Conservation (phyloP, 352 stramenopile genomes). For the Albugo laibachii region DNA sequence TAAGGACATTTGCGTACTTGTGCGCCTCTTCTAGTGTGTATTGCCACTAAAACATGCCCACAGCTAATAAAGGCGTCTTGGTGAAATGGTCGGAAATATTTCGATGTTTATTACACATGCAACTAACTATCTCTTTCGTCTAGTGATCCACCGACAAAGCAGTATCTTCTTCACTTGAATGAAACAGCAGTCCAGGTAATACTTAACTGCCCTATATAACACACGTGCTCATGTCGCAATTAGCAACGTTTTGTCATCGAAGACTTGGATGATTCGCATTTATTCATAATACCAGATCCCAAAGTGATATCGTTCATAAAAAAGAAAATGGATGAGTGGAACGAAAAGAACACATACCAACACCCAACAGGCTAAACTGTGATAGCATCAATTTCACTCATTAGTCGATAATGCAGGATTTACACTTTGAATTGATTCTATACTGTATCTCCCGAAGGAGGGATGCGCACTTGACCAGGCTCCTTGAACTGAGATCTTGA, state of each 20-base stretch:
- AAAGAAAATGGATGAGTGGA: conserved; percentile 82
- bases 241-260: conserved; percentile 76
- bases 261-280: conserved; percentile 62
- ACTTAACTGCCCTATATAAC: neutral
- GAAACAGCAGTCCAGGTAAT: conserved; percentile 61
- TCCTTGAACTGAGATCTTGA: no score
- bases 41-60: conserved; percentile 23
- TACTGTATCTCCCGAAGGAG: no score
- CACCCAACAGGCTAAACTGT: conserved; percentile 29
- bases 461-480: no score
- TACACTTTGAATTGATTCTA: no score
- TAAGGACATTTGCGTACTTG: no score
- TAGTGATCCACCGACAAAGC: conserved; percentile 69
- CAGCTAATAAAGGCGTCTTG: conserved; percentile 65
- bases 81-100: conserved; percentile 45
- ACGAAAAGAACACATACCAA: conserved; percentile 78
- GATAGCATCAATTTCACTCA: no score
- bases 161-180: conserved; percentile 71
- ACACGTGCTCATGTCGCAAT: neutral
- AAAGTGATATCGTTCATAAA: conserved; percentile 73
- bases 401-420: no score
- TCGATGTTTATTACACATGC: neutral
- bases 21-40: no score
- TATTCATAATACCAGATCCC: conserved; percentile 73
- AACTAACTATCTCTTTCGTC: conserved; percentile 4